A percentile compares a stretch with the other conserved stretches of the same genome.
These are phyloP conservation scores for Crithidia sp. DNA, from an alignment of 208 protist species.

Conservation along the genomic window DNA sequence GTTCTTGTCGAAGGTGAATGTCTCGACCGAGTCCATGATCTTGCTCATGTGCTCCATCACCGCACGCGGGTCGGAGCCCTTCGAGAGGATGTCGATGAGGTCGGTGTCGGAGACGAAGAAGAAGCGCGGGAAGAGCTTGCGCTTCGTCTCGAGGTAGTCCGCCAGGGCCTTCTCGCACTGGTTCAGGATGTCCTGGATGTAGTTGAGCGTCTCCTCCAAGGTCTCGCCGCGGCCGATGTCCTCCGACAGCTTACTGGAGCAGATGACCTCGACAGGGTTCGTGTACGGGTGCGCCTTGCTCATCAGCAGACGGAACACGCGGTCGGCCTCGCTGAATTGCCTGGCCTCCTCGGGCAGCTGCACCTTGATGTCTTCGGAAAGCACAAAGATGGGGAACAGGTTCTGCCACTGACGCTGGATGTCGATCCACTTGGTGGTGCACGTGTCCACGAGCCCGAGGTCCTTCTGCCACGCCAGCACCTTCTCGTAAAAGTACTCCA, in stretches of 20 bases:
- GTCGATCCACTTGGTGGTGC: conserved; percentile 95
- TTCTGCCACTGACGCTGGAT: conserved; percentile 98
- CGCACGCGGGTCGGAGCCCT: conserved; percentile 93
- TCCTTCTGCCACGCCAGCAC: conserved; percentile 96
- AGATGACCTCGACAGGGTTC: conserved; percentile 92
- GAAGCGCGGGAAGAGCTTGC: conserved; percentile 98
- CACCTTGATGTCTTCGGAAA: conserved; percentile 96
- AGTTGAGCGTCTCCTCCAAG: conserved; percentile 91
- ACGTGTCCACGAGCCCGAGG: conserved; percentile 95
- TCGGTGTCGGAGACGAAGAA: conserved; percentile 96
- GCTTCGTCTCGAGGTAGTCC: conserved; percentile 98
- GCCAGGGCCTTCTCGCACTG: conserved; percentile 97
- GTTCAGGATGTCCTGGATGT: conserved; percentile 92
- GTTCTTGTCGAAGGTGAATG: conserved; percentile 91
- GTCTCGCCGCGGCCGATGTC: conserved; percentile 90
- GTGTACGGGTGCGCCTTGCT: conserved; percentile 92
- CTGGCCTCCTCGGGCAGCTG: conserved; percentile 97
- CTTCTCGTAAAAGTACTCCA: conserved; percentile 96
- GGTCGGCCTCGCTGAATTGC: conserved; percentile 93
- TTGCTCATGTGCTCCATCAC: conserved; percentile 97
- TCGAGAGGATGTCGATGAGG: conserved; percentile 98
- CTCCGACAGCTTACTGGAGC: conserved; percentile 77
- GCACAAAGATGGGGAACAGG: conserved; percentile 98
- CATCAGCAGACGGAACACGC: conserved; percentile 91
- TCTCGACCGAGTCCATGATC: conserved; percentile 95